Evolutionary conservation across 495 filamentous ascomycete genomes (phyloP).

Genomic region (Collariella sp.): DNA sequence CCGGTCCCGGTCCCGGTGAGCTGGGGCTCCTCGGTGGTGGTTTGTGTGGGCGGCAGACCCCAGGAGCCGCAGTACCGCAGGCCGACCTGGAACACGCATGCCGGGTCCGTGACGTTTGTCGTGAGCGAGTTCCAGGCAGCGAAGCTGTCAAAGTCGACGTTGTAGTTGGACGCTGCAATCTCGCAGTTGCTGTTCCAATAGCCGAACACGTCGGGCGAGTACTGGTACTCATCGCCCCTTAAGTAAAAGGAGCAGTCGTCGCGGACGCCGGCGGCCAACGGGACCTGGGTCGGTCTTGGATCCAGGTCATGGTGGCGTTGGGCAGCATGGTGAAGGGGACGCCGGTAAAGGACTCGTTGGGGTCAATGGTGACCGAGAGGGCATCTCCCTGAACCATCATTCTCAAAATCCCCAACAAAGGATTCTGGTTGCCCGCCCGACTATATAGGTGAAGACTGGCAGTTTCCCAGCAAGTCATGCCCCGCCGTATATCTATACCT

Average conservation of each 20-base stretch:
- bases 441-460: background rate
- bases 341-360: background rate
- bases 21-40: background rate
- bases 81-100: conserved; percentile 3
- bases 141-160: conserved; percentile 5
- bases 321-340: conserved; percentile 7
- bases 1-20: background rate
- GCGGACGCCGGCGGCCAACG: conserved; percentile 15
- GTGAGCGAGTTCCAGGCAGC: background rate
- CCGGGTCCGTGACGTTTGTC: background rate
- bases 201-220: too few relatives aligned
- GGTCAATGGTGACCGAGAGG: background rate
- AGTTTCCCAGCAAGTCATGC: too few relatives aligned
- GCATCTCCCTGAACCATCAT: conserved; percentile 2
- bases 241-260: conserved; percentile 17
- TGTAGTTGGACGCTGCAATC: background rate
- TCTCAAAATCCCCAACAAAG: conserved; percentile 22
- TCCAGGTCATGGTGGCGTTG: background rate
- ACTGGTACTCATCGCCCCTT: conserved; percentile 3
- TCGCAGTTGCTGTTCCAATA: conserved; percentile 1
- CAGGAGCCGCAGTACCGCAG: conserved; percentile 4
- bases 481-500: background rate
- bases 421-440: background rate
- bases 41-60: background rate
- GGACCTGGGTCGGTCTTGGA: background rate